phyloP scores from a whole-genome alignment of 257 asterid species.

The Solanum paucissectum region DNA sequence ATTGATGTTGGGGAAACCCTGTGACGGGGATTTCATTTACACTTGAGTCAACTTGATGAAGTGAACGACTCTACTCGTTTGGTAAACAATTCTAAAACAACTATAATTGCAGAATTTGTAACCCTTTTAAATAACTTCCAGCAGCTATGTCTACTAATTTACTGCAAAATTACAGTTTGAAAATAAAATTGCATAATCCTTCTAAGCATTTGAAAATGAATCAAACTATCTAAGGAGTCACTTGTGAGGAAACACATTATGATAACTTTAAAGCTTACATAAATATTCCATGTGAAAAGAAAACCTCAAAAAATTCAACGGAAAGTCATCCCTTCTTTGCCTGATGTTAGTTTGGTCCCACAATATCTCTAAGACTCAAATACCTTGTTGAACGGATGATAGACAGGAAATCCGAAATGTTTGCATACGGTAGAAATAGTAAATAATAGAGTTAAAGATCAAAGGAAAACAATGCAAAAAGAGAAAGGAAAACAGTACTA shows the following conservation, averaged over 20 bases:
- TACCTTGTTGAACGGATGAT: not conserved
- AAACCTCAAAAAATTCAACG: not conserved
- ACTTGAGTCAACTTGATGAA: not conserved
- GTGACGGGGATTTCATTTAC: not conserved
- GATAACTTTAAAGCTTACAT: not conserved
- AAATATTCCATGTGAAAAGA: not conserved
- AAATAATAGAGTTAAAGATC: not conserved
- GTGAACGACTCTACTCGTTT: not conserved
- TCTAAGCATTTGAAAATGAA: not conserved
- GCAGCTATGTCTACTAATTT: not conserved
- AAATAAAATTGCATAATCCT: not conserved
- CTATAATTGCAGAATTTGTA: not conserved
- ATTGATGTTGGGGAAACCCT: not conserved
- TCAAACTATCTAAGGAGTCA: not conserved
- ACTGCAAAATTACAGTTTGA: not conserved
- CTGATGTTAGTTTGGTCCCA: not conserved
- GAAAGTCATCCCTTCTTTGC: not conserved
- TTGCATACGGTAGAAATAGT: not conserved
- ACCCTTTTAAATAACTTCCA: not conserved
- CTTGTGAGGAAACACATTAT: not conserved
- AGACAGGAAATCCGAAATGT: not conserved
- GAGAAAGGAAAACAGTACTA: not conserved
- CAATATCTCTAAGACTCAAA: not conserved
- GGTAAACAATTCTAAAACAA: not conserved
- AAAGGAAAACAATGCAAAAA: not conserved